phyloP scores from a whole-genome alignment of 108 stramenopile genomes.

The Cylindrotheca closterium region DNA sequence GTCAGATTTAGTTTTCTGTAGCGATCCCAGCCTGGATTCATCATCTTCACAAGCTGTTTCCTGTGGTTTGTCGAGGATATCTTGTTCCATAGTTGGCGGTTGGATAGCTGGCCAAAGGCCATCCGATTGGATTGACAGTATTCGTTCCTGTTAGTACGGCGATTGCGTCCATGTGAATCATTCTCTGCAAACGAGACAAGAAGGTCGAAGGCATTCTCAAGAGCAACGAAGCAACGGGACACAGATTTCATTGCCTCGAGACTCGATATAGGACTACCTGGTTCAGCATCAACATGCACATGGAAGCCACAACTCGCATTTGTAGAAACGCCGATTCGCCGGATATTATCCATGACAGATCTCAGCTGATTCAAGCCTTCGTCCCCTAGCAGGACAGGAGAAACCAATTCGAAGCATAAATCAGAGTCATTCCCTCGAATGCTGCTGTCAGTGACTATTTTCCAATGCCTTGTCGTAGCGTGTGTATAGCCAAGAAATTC shows the following conservation, averaged over 20 bases:
- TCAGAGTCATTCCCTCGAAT: slow-evolving; percentile 2
- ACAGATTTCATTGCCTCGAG: background rate
- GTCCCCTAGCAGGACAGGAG: slow-evolving; percentile 7
- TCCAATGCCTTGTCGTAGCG: slow-evolving; percentile 8
- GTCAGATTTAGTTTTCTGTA: slow-evolving; percentile 21
- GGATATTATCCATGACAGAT: slow-evolving; percentile 2
- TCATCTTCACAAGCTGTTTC: slow-evolving; percentile 9
- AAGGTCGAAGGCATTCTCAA: slow-evolving; percentile 18
- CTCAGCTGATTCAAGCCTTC: slow-evolving; percentile 2
- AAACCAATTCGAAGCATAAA: slow-evolving; percentile 23
- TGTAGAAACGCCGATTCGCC: slow-evolving; percentile 10
- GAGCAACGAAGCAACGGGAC: slow-evolving; percentile 6
- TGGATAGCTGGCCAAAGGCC: slow-evolving; percentile 11
- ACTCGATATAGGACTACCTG: background rate
- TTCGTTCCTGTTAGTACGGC: background rate
- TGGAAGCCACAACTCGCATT: slow-evolving; percentile 18
- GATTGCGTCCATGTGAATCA: background rate
- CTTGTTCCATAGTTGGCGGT: slow-evolving; percentile 6
- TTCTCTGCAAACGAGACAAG: slow-evolving; percentile 3
- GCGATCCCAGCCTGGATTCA: slow-evolving; percentile 10
- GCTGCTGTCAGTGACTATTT: slow-evolving; percentile 18
- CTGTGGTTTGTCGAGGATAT: background rate
- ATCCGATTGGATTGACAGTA: slow-evolving; percentile 9
- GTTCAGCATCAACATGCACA: slow-evolving; percentile 12
- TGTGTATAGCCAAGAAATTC: slow-evolving; percentile 10